Percentiles rank a stretch among this genome's conserved stretches.
Evolutionary conservation across 225 moss, liverwort and hornwort species (phyloP).

Genomic region (Sphagnum tenellum): DNA sequence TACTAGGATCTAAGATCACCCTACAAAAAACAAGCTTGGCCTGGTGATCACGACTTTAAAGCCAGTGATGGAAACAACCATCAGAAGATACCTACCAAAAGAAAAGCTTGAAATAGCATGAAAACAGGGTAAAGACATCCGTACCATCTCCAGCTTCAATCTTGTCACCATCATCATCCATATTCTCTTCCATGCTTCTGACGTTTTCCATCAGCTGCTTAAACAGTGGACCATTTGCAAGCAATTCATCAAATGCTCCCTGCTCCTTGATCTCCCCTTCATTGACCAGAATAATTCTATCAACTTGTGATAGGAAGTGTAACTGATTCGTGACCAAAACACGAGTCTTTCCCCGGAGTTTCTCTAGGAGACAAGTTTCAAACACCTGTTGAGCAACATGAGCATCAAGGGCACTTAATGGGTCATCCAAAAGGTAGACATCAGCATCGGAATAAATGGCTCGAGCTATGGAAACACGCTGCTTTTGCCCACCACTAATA

Average conservation of each 20-base stretch:
- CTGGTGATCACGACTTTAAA: no score
- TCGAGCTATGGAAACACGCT: slow-evolving; percentile 63
- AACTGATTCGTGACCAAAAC: slow-evolving; percentile 73
- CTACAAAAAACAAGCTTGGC: no score
- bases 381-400: slow-evolving; percentile 72
- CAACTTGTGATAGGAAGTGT: slow-evolving; percentile 65
- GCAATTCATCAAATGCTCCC: slow-evolving; percentile 53
- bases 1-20: no score
- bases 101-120: no score
- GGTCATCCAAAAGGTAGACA: slow-evolving; percentile 66
- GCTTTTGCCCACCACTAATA: slow-evolving; percentile 81
- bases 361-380: slow-evolving; percentile 53
- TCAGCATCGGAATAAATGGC: slow-evolving; percentile 65
- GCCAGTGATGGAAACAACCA: no score
- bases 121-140: not conserved
- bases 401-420: slow-evolving; percentile 70
- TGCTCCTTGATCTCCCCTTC: slow-evolving; percentile 65
- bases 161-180: slow-evolving; percentile 20
- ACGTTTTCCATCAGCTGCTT: slow-evolving; percentile 74
- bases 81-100: no score
- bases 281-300: slow-evolving; percentile 49
- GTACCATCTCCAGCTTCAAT: not conserved
- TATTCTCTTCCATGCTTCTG: slow-evolving; percentile 63
- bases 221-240: slow-evolving; percentile 41
- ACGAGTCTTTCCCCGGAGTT: slow-evolving; percentile 42